These are phyloP conservation scores for Dioscorea cayenensis DNA, from an alignment of 116 monocot species.

Conservation along the genomic window DNA sequence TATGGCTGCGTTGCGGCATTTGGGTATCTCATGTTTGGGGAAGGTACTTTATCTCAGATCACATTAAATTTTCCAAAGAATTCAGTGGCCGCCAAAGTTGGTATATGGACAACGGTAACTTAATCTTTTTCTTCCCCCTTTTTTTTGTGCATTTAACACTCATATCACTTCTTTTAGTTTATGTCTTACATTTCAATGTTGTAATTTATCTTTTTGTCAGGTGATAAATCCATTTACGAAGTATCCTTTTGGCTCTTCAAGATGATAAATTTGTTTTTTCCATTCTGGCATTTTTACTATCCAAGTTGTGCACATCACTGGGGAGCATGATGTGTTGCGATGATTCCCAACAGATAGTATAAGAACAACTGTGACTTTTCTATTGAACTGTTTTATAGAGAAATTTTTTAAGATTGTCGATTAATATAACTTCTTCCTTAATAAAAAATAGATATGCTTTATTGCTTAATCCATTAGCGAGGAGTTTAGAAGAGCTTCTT, in stretches of 20 bases:
- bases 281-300: background rate
- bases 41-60: constrained; percentile 69
- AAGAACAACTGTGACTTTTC: too few relatives aligned
- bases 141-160: background rate
- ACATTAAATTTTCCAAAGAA: constrained; percentile 82
- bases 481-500: constrained; percentile 76
- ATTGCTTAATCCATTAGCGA: constrained; percentile 77
- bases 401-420: background rate
- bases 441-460: constrained; percentile 61
- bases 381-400: background rate
- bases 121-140: background rate
- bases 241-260: constrained; percentile 60
- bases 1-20: constrained; percentile 61
- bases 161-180: background rate
- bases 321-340: too few relatives aligned
- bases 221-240: constrained; percentile 91
- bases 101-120: constrained; percentile 75
- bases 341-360: too few relatives aligned
- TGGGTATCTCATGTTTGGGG: constrained; percentile 89
- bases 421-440: constrained; percentile 24
- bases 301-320: background rate
- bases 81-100: constrained; percentile 55
- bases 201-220: constrained; percentile 30
- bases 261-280: background rate
- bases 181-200: constrained; percentile 6